Percentiles rank a stretch among this genome's conserved stretches.
Evolutionary conservation across 2,329 filamentous ascomycete species (phyloP).

Genomic region (Phaeosphaeria sp.): DNA sequence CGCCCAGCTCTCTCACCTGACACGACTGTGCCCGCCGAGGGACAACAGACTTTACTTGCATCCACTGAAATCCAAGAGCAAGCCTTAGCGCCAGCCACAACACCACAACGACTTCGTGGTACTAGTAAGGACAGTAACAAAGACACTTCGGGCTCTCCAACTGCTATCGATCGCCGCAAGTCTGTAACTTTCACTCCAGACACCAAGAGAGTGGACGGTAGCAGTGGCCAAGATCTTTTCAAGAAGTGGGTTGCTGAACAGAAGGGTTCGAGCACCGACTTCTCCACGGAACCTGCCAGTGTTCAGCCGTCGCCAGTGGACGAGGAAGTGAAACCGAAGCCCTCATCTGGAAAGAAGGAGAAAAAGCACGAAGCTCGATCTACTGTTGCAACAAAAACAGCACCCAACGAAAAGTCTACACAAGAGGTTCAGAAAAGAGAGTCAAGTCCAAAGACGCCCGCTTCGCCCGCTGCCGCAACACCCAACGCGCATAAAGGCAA

Average conservation of each 20-base stretch:
- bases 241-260: conserved; percentile 55
- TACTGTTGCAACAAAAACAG: conserved; percentile 13
- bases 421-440: background rate
- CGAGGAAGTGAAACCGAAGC: conserved; percentile 12
- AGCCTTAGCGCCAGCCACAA: conserved; percentile 15
- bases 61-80: conserved; percentile 36
- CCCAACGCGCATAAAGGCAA: conserved; percentile 25
- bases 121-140: conserved; percentile 18
- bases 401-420: conserved; percentile 4
- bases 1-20: conserved; percentile 32
- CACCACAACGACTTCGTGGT: conserved; percentile 23
- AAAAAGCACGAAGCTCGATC: conserved; percentile 8
- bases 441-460: background rate
- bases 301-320: conserved; percentile 11
- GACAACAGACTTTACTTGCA: conserved; percentile 32
- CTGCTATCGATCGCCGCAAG: conserved; percentile 53
- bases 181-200: conserved; percentile 70
- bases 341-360: background rate
- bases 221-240: conserved; percentile 60
- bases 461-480: background rate
- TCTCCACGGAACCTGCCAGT: conserved; percentile 6
- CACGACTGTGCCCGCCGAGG: conserved; percentile 11
- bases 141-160: conserved; percentile 31
- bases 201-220: conserved; percentile 65
- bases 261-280: conserved; percentile 30